Percentiles rank a stretch among this genome's conserved stretches.
Conservation (phyloP, 140 eudicot species). For the Oenanthe javanica region DNA sequence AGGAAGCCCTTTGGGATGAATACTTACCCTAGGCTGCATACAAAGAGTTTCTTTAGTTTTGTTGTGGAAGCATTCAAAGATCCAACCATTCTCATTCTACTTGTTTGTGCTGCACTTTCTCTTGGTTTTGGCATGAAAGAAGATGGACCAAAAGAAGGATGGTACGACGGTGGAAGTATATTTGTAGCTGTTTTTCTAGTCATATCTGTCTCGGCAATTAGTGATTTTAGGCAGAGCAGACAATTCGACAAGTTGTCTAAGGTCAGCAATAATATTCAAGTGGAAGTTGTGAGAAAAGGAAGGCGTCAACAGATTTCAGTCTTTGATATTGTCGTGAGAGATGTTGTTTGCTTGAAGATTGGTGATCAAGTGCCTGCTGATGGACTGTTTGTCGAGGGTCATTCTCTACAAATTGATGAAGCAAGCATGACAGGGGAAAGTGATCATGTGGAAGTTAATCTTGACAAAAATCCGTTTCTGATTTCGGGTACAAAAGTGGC, state of each 20-base stretch:
- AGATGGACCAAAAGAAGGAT: conserved; percentile 14
- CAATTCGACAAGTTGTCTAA: conserved; percentile 5
- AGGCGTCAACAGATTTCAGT: conserved; percentile 2
- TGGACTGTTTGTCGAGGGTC: neutral
- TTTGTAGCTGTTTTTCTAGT: conserved; percentile 13
- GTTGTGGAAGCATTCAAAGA: conserved; percentile 9
- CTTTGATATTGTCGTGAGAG: neutral
- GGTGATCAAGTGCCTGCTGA: conserved; percentile 9
- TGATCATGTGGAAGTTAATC: conserved; percentile 3
- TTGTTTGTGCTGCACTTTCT: conserved; percentile 14
- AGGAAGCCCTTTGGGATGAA: conserved; percentile 7
- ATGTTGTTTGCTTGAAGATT: conserved; percentile 5
- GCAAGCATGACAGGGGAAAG: conserved; percentile 8
- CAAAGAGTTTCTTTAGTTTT: neutral
- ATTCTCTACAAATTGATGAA: conserved; percentile 1
- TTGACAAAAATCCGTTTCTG: neutral
- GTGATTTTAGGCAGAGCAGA: neutral
- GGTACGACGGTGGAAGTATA: conserved; percentile 19
- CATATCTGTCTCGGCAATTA: neutral
- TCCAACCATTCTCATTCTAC: conserved; percentile 17
- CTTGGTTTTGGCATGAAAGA: conserved; percentile 20
- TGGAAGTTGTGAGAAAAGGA: conserved; percentile 1
- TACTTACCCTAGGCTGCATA: conserved; percentile 5
- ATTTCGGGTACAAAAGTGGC: conserved; percentile 1
- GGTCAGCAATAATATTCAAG: neutral